Conservation (phyloP, 805 yeast species). For the Starmerella geochares region DNA sequence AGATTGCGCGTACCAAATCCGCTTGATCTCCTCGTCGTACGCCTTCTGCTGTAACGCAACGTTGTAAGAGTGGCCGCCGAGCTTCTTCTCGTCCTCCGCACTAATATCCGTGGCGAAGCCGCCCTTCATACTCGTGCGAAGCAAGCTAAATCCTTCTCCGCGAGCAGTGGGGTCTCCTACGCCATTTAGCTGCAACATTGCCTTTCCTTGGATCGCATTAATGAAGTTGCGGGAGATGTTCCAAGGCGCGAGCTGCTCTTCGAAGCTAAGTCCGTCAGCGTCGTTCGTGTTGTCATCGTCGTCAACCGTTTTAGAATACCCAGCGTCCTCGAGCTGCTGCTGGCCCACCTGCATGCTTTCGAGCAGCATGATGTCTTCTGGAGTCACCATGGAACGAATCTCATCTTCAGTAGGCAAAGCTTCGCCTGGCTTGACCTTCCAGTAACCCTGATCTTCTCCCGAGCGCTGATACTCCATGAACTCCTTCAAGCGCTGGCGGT, state of each 20-base stretch:
- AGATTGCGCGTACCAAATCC: slow-evolving; percentile 84
- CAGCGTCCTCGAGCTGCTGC: slow-evolving; percentile 72
- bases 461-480: slow-evolving; percentile 94
- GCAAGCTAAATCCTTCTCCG: slow-evolving; percentile 78
- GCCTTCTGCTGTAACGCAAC: slow-evolving; percentile 81
- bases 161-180: slow-evolving; percentile 91
- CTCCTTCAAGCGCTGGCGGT: slow-evolving; percentile 87
- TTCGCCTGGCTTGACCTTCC: slow-evolving; percentile 71
- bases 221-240: slow-evolving; percentile 82
- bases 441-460: slow-evolving; percentile 87
- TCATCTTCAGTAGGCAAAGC: slow-evolving; percentile 65
- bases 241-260: slow-evolving; percentile 90
- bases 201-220: slow-evolving; percentile 90
- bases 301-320: slow-evolving; percentile 39
- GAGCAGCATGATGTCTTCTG: slow-evolving; percentile 78
- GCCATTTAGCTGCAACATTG: slow-evolving; percentile 90
- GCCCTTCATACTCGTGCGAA: slow-evolving; percentile 90
- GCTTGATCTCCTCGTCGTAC: slow-evolving; percentile 78
- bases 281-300: slow-evolving; percentile 31
- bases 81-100: slow-evolving; percentile 29
- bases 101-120: slow-evolving; percentile 47
- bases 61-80: slow-evolving; percentile 61
- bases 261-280: slow-evolving; percentile 43
- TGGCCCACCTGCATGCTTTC: slow-evolving; percentile 95
- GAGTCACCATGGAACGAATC: slow-evolving; percentile 71